Conservation (phyloP, 257 asterid genomes). For the Ocimum tenuiflorum region DNA sequence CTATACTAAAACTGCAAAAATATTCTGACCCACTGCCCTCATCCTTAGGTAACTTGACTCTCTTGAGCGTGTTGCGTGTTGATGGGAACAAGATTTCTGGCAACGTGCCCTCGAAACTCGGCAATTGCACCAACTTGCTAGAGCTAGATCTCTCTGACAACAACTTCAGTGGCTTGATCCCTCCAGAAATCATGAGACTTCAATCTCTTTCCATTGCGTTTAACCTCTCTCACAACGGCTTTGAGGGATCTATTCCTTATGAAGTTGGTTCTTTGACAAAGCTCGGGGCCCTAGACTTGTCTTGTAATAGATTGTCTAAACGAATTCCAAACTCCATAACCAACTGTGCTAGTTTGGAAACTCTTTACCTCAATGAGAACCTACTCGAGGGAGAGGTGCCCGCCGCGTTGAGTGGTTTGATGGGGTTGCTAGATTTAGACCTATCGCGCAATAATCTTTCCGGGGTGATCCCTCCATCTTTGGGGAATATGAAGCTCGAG, state of each 20-base stretch:
- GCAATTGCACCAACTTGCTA: conserved; percentile 5
- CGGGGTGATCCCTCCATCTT: neutral
- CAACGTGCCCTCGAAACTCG: conserved; percentile 8
- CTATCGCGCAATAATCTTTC: conserved; percentile 13
- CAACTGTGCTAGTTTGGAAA: conserved; percentile 8
- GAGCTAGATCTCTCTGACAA: conserved; percentile 10
- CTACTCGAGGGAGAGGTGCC: conserved; percentile 25
- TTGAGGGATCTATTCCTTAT: conserved; percentile 5
- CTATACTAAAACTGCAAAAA: no score
- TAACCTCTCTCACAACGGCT: conserved; percentile 12
- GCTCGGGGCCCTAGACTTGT: conserved; percentile 12
- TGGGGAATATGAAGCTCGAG: neutral
- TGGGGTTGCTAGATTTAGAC: conserved; percentile 17
- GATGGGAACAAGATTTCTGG: conserved; percentile 12
- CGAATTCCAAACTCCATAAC: conserved; percentile 19
- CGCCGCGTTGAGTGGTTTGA: conserved; percentile 17
- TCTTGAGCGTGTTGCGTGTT: neutral
- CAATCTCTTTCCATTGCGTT: conserved; percentile 3
- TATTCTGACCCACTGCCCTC: no score
- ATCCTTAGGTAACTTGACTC: conserved; percentile 15
- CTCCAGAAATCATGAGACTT: conserved; percentile 12
- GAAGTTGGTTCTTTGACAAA: conserved; percentile 18
- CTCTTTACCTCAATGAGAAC: conserved; percentile 12
- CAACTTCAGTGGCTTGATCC: conserved; percentile 15
- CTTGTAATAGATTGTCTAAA: conserved; percentile 24